Percentiles rank a stretch among this genome's conserved stretches.
Conservation (phyloP, 495 filamentous ascomycete species). For the Hypoxylon cercidicola region DNA sequence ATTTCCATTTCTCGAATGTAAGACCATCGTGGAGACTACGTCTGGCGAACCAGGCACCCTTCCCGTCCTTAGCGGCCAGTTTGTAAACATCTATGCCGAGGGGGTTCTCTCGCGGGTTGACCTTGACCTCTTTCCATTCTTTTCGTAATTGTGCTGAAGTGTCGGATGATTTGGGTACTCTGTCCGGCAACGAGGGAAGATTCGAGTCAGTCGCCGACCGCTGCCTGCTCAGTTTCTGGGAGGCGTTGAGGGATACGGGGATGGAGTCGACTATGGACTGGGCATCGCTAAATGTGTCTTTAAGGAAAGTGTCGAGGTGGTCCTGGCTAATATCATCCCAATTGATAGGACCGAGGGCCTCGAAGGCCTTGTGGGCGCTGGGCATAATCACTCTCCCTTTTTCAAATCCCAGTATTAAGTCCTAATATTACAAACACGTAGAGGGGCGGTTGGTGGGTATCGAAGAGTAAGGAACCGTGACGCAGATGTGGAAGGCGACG, state of each 20-base stretch:
- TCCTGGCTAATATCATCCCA: conserved; percentile 70
- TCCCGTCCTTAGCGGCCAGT: conserved; percentile 77
- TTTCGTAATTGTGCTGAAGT: conserved; percentile 64
- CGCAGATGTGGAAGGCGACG: not conserved
- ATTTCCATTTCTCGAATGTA: conserved; percentile 74
- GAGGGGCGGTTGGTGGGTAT: not conserved
- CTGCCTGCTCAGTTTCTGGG: conserved; percentile 40
- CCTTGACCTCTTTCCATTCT: conserved; percentile 88
- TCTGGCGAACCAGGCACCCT: conserved; percentile 89
- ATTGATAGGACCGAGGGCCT: conserved; percentile 74
- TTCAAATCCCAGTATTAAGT: no score
- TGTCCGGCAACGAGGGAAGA: conserved; percentile 23
- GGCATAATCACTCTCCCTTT: conserved; percentile 57
- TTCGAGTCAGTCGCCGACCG: conserved; percentile 49
- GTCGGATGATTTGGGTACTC: conserved; percentile 42
- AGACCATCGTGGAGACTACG: conserved; percentile 80
- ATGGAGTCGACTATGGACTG: conserved; percentile 81
- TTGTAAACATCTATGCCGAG: conserved; percentile 83
- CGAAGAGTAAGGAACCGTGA: not conserved
- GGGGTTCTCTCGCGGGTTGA: conserved; percentile 76
- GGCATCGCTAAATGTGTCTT: conserved; percentile 68
- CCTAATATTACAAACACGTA: not conserved
- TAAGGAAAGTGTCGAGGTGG: conserved; percentile 65
- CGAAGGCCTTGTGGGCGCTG: conserved; percentile 76
- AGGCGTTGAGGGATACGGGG: conserved; percentile 52